Evolutionary conservation across 371 early-diverging fungal species (phyloP).

Genomic region (Mortierella sp.): DNA sequence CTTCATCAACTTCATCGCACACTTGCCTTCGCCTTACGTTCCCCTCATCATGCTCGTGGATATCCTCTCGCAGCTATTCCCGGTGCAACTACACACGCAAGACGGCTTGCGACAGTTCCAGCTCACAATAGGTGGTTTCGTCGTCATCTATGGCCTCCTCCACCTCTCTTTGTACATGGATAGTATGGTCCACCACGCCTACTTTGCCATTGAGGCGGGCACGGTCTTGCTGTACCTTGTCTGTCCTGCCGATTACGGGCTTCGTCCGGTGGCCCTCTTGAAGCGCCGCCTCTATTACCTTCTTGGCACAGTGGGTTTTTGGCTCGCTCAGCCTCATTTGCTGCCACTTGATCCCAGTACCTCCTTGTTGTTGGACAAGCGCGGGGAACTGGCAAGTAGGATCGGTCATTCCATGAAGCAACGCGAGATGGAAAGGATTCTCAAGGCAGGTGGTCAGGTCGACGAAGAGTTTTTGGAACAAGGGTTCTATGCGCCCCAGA

Average conservation of each 20-base stretch:
- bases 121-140: constrained; percentile 11
- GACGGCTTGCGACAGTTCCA: constrained; percentile 31
- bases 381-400: neutral
- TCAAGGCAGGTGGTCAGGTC: constrained; percentile 11
- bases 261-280: constrained; percentile 7
- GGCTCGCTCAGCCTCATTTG: constrained; percentile 19
- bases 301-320: constrained; percentile 3
- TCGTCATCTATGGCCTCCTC: constrained; percentile 18
- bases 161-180: constrained; percentile 31
- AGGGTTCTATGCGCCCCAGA: constrained; percentile 6
- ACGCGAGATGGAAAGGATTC: constrained; percentile 8
- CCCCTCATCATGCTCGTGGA: neutral
- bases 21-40: neutral
- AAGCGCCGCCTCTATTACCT: constrained; percentile 13
- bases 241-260: constrained; percentile 13
- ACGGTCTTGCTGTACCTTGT: constrained; percentile 15
- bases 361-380: constrained; percentile 3
- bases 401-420: constrained; percentile 14
- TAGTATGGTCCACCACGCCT: constrained; percentile 20
- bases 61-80: neutral
- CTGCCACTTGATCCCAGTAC: neutral
- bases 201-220: constrained; percentile 15
- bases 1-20: neutral
- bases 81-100: neutral
- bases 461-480: constrained; percentile 9